Evolutionary conservation across 2,329 filamentous ascomycete species (phyloP), one percentile per base, ranked within the genome.

Genomic region (Ophiostoma perfectum): DNA sequence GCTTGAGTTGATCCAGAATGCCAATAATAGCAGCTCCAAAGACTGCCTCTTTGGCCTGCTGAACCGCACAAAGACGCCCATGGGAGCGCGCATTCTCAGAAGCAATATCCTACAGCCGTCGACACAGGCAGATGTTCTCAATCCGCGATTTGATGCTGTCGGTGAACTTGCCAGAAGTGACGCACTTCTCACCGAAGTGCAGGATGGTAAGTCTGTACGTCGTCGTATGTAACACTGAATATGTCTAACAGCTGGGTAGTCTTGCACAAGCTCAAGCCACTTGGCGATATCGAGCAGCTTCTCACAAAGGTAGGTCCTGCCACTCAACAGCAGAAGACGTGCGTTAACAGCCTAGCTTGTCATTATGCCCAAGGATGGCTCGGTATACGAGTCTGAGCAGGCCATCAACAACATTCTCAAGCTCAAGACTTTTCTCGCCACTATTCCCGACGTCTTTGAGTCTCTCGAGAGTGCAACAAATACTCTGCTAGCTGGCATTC

Each of bases 21-120:
- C 93, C 0, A 88, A 91, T 12, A 88, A 90, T 72, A 75, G 87
- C 0, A 93, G 90, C 72, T 96, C 93, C 0, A 91, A 88, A 71
- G 87, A 94, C 52, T 94, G 90, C 72, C 80, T 99, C 0, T 94
- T 93, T 71, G 93, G 93, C 0, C 78, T 98, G 0, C 79, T 99
- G 63, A 96, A 98, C 73, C 84, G 92, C 72, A 97, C 93, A 0
- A 76, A 86, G 27, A 98, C 95, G 0, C 90, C 91, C 0, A 98
- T 98, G 92, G 95, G 95, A 3, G 84, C 87, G 5, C 86, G 95
- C 65, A 83, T 97, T 71, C 84, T 99, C 39, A 85, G 92, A 68
- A 93, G 88, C 76, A 97, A 91, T 72, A 89, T 99, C 44, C 80
- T 98, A 1, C 95, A 99, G 74, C 95, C 95, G 4, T 90, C 92